Evolutionary conservation across 176 grass and related monocot genomes (phyloP), one percentile per base, ranked within the genome.

Genomic region (Hsuehochloa calcarea): DNA sequence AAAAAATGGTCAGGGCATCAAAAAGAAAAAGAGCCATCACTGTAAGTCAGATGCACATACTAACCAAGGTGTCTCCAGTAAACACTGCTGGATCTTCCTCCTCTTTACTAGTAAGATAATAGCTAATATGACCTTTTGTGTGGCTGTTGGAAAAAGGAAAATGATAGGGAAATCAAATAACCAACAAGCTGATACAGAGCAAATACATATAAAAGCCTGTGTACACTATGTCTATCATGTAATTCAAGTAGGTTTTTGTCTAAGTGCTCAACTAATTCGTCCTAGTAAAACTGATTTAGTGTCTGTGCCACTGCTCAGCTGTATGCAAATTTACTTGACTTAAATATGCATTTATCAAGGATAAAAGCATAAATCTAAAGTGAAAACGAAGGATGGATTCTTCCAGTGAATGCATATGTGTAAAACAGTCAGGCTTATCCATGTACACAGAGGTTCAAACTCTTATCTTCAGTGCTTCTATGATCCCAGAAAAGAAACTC

Each of bases 31-130:
- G 45, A 74, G 68, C 14, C 5, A 85, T 59, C n/a, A 17, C 16
- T 46, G 58, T 58, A 77, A 74, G 65, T 51, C 15, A 49, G 50
- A 70, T 86, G 68, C 25, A 65, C 72, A 69, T 65, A 89, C 93
- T 86, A 79, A 98, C 96, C 91, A 98, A 82, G 74, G 96, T 98
- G 75, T 98, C 96, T 73, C 96, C 96, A 66, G 96, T 95, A 90
- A 98, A 98, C 68, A 94, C 96, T 14, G 91, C 93, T 46, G 91
- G 89, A 72, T 93, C 87, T 89, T 84, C 85, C 12, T 49, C 78
- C 26, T 90, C 89, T 87, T 92, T 93, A 66, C 68, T 80, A 62
- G 91, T 93, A 76, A 95, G 72, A 58, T 94, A 98, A 74, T 95
- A 98, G 84, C 96, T 95, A 74, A 98, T 93, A 82, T 98, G 96